phyloP scores from a whole-genome alignment of 495 filamentous ascomycete genomes.

The Lepidopterella palustris region DNA sequence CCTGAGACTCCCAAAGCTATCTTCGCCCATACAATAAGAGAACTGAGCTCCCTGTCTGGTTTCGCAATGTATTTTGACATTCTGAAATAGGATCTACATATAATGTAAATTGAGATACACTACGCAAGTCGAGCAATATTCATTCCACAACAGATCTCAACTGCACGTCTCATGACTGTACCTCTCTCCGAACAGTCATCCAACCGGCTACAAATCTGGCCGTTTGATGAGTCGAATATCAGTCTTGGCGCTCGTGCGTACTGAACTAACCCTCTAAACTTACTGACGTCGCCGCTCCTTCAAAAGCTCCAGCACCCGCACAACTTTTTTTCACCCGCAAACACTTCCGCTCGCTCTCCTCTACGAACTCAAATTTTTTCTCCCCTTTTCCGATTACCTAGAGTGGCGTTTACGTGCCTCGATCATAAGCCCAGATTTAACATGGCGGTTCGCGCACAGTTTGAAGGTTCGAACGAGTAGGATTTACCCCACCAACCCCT shows the following conservation, averaged over 20 bases:
- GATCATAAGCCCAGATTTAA: slow-evolving; percentile 2
- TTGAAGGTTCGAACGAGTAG: slow-evolving; percentile 98
- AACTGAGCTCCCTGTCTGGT: too few relatives aligned
- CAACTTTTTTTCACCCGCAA: slow-evolving; percentile 6
- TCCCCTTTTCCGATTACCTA: background rate
- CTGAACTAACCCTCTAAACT: background rate
- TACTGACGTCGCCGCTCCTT: background rate
- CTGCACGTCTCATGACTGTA: too few relatives aligned
- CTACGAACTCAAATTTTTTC: background rate
- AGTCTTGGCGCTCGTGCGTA: background rate
- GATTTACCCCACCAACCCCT: slow-evolving; percentile 32
- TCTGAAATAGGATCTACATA: too few relatives aligned
- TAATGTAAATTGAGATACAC: too few relatives aligned
- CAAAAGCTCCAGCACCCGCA: slow-evolving; percentile 7
- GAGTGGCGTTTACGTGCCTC: background rate
- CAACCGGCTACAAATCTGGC: background rate
- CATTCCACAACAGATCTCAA: too few relatives aligned
- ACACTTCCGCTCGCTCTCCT: background rate
- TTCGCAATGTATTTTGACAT: too few relatives aligned
- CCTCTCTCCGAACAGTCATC: background rate
- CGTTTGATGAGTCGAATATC: slow-evolving; percentile 4
- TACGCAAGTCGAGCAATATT: too few relatives aligned
- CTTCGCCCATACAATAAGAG: too few relatives aligned
- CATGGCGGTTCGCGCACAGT: slow-evolving; percentile 52
- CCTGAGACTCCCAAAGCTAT: too few relatives aligned